Evolutionary conservation across 2,329 filamentous ascomycete species (phyloP), one percentile per base, ranked within the genome.

Genomic region (Xylariaceae sp.): DNA sequence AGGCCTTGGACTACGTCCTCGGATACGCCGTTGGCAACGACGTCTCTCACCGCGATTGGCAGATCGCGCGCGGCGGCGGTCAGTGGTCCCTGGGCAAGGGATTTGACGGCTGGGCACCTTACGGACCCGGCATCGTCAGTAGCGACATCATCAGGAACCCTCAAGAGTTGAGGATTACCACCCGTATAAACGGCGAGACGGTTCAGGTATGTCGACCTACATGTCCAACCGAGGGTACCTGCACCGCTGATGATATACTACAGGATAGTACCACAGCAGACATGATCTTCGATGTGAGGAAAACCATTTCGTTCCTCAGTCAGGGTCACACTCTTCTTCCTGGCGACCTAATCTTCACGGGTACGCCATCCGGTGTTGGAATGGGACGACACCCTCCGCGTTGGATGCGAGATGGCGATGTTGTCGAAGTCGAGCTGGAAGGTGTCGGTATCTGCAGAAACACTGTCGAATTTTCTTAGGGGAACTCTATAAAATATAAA

Each of bases 11-110:
- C 50, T 85, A 88, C 64, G 85, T 91, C 2, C 74, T 90, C 1
- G 88, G 88, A 4, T 91, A 91, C 67, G 77, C 84, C 2, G 80
- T 88, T 35, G 86, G 87, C 51, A 88, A 92, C 70, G 88, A 92
- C 68, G 80, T 92, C n/a, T 89, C 85, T 8, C 87, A 89, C 71
- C 82, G 88, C 41, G 86, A 89, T 60, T 91, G 86, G 85, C 86
- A 89, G 71, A 70, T 88, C 57, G 80, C 84, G 68, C 78, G 76
- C 41, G 85, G 85, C 12, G 84, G 84, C 12, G 79, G 84, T 1
- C 86, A 89, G 71, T 89, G 86, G 85, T 80, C 78, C 0, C 72
- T 88, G 11, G 86, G 86, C 39, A 90, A 90, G 69, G 83, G 85
- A 2, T 89, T 88, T 60, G 86, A 90, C 69, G 84, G 83, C 60